These are phyloP conservation scores for Russula dissimulans DNA, from an alignment of 768 basidiomycete species.

Conservation along the genomic window DNA sequence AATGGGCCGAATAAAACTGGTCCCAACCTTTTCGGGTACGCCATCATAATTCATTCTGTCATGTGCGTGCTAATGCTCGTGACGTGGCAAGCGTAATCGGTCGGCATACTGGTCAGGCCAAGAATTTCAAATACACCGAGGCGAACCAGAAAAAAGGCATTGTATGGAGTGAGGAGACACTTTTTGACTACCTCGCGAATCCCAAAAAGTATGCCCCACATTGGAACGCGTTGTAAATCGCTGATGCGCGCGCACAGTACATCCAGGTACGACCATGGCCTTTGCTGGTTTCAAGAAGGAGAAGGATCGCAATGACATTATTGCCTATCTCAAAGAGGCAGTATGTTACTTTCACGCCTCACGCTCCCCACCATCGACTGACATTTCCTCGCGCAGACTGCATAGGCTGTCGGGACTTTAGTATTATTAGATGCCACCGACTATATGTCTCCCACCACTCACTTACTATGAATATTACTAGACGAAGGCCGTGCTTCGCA, in stretches of 20 bases:
- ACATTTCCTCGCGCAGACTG: slow-evolving; percentile 20
- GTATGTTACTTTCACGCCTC: slow-evolving; percentile 34
- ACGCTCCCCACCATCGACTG: not conserved
- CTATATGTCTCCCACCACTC: too few species aligned
- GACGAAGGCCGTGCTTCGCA: too few species aligned
- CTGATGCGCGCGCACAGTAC: slow-evolving; percentile 41
- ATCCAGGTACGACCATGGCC: slow-evolving; percentile 97
- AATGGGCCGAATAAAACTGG: slow-evolving; percentile 84
- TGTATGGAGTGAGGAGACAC: slow-evolving; percentile 75
- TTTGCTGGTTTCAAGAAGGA: slow-evolving; percentile 99
- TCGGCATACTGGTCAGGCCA: slow-evolving; percentile 77
- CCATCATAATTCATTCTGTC: not conserved
- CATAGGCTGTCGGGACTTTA: too few species aligned
- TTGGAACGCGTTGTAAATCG: not conserved
- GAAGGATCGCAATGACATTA: slow-evolving; percentile 91
- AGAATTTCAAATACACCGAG: slow-evolving; percentile 84
- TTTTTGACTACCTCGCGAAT: slow-evolving; percentile 94
- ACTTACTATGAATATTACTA: too few species aligned
- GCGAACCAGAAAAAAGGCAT: slow-evolving; percentile 96
- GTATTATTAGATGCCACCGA: too few species aligned
- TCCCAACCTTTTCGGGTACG: slow-evolving; percentile 90
- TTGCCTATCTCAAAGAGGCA: slow-evolving; percentile 70
- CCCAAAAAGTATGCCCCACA: slow-evolving; percentile 69
- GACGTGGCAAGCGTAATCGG: slow-evolving; percentile 54
- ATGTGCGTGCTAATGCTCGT: slow-evolving; percentile 2